phyloP scores from a whole-genome alignment of 352 stramenopile genomes.

The Phytophthora podocarpi region DNA sequence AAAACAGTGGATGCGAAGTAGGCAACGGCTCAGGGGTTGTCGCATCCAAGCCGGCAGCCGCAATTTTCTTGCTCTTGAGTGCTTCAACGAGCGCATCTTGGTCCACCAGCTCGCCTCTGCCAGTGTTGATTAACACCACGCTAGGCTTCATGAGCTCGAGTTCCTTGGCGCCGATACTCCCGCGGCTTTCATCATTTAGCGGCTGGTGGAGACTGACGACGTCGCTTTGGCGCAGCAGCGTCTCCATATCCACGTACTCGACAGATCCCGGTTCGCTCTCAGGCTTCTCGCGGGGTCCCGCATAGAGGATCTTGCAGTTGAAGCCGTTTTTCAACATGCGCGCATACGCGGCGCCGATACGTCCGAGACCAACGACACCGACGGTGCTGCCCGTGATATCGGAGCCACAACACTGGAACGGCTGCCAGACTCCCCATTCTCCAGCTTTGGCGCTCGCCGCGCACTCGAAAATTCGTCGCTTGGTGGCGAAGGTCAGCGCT shows the following conservation, averaged over 20 bases:
- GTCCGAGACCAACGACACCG: conserved; percentile 82
- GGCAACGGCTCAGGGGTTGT: conserved; percentile 91
- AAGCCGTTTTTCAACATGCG: conserved; percentile 83
- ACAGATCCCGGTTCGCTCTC: conserved; percentile 40
- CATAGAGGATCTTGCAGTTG: conserved; percentile 85
- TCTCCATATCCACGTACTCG: conserved; percentile 79
- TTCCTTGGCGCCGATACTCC: conserved; percentile 73
- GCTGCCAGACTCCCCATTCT: conserved; percentile 80
- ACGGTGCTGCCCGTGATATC: conserved; percentile 77
- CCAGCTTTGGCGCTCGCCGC: conserved; percentile 75
- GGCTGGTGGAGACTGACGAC: conserved; percentile 89
- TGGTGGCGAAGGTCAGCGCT: conserved; percentile 67
- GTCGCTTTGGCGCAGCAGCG: conserved; percentile 79
- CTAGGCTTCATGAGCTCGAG: conserved; percentile 84
- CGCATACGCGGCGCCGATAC: conserved; percentile 87
- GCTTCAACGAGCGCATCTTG: conserved; percentile 73
- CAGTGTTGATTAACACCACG: conserved; percentile 92
- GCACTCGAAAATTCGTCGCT: conserved; percentile 66
- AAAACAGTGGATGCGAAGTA: conserved; percentile 71
- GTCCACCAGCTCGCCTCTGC: conserved; percentile 90
- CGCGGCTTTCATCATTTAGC: conserved; percentile 70
- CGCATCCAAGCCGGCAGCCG: conserved; percentile 81
- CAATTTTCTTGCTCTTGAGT: conserved; percentile 49
- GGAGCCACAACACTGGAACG: conserved; percentile 79
- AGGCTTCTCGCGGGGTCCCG: conserved; percentile 70